Evolutionary conservation across 2,329 filamentous ascomycete species (phyloP), one percentile per base, ranked within the genome.

Genomic region (Mariannaea elegans): DNA sequence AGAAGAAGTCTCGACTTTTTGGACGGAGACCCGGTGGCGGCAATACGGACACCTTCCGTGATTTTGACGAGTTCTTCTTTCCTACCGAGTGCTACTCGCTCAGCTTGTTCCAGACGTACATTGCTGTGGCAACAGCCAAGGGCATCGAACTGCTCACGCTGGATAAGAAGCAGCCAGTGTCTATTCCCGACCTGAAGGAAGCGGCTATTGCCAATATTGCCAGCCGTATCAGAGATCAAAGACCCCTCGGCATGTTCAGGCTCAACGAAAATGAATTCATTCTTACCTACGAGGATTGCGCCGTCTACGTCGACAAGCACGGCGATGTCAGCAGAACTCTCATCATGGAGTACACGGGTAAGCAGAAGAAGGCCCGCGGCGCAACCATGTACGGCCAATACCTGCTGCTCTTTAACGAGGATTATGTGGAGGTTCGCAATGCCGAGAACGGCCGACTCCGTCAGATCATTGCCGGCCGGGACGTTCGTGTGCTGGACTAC

Each of bases 301-400:
- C 94, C 16, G 94, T 99, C 8, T 99, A 98, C 72, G 91, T 98
- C 73, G 96, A 99, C 81, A 97, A 98, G 78, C 93, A 98, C 76
- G 95, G 95, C 66, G 95, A 99, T 62, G 93, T 99, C 24, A 94
- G 89, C 36, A 90, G 96, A 44, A 93, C 90, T 24, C 92, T 98
- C 59, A 94, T 98, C 71, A 97, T 99, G 93, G 93, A 98, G 74
- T 99, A 98, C 75, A 95, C 97, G n/a, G 95, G 95, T 66, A 94
- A 90, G 71, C 84, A 87, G 73, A 87, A 87, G 76, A 87, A 86
- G 75, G 95, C 95, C 2, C 89, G 90, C 63, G 87, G 88, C 12
- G 94, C 94, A 2, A 95, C 93, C 62, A 89, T 98, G 79, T 96
- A 93, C 69, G 94, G 93, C 1, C 90, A 93, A 58, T 98, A 97